Evolutionary conservation across 495 filamentous ascomycete species (phyloP).

Genomic region (Astrocystis sublimbata): DNA sequence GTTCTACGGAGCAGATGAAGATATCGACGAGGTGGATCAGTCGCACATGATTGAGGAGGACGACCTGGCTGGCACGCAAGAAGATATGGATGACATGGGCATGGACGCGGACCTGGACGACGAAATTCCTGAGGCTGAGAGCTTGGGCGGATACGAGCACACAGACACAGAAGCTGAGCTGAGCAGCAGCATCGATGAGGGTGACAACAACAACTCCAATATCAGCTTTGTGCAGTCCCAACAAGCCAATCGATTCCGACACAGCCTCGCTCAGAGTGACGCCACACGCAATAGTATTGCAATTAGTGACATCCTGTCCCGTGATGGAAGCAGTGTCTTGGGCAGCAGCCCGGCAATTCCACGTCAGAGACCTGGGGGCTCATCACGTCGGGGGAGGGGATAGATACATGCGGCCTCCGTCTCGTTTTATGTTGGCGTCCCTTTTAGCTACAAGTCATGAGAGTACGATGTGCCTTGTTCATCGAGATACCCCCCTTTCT

Average conservation of each 20-base stretch:
- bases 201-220: constrained; percentile 32
- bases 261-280: constrained; percentile 40
- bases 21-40: constrained; percentile 47
- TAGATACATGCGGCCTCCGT: constrained; percentile 5
- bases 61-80: constrained; percentile 38
- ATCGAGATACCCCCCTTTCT: constrained; percentile 23
- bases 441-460: background rate
- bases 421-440: background rate
- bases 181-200: constrained; percentile 44
- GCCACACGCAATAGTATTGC: constrained; percentile 51
- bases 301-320: constrained; percentile 50
- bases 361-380: constrained; percentile 22
- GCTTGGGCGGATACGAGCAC: constrained; percentile 65
- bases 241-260: constrained; percentile 22
- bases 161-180: constrained; percentile 81
- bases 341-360: constrained; percentile 47
- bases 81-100: constrained; percentile 46
- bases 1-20: constrained; percentile 47
- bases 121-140: constrained; percentile 64
- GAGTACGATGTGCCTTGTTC: background rate
- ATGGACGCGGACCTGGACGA: constrained; percentile 65
- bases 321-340: constrained; percentile 49
- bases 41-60: constrained; percentile 57
- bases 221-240: constrained; percentile 32
- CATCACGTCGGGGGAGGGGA: constrained; percentile 24